Base-by-base conservation (phyloP, 2,329 filamentous ascomycete genomes). In the Ophiostoma quercus region DNA sequence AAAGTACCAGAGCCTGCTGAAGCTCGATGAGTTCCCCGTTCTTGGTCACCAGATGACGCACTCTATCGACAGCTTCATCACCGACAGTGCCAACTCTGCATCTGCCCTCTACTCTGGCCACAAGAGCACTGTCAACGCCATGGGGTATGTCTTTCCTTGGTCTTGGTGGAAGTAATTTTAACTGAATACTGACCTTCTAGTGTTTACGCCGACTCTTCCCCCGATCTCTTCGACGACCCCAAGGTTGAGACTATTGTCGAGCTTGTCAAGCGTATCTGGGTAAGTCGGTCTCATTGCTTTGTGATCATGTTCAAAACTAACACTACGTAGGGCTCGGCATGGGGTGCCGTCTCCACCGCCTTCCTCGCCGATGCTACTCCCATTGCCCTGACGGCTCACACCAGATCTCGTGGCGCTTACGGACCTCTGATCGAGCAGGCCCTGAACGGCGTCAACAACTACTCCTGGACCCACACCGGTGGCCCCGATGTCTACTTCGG, bases 21-120 rank as follows among this genome's bases (percentile, higher is more conserved):
- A 87, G 76, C 83, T 96, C 82, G 92, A 96, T 81, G 85, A 92
- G 76, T 95, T 95, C 80, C 92, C 92, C 2, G 86, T 94, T n/a
- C 77, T 94, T 12, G 92, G 92, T 25, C 92, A 96, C 78, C 92
- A 94, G 80, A 94, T 95, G 89, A 94, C 92, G 12, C 91, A 94
- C 79, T 94, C 91, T 1, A 87, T 95, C 76, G 91, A 94, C 80
- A 88, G 84, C 67, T 94, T 91, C 83, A 94, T 95, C 77, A 95
- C 92, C 51, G 92, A 95, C 78, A 92, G 89, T 72, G 92, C 92
- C 79, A 95, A 95, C 80, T 92, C 90, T 5, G 92, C 92, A 3
- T 92, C 90, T 62, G 90, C 92, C 19, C 82, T 95, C 22, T 95
- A 94, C 81, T 88, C 86, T 32, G 92, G 92, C 43, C 92, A 95